Base-by-base conservation (phyloP, 2,329 filamentous ascomycete species). In the Chalaropsis thielavioides region DNA sequence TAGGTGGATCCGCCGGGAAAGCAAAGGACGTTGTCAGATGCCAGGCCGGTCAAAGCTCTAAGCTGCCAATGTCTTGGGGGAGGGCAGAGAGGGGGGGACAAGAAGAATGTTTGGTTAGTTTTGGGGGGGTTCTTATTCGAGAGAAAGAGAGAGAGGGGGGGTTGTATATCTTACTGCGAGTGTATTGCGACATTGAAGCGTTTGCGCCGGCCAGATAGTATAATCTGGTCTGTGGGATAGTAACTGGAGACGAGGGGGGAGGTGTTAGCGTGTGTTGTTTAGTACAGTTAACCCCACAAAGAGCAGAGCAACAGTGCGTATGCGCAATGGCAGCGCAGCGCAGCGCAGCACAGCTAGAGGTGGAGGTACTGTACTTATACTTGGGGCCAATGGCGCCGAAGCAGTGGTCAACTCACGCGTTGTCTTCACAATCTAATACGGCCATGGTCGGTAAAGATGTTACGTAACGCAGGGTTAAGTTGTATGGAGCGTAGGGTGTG, bases 21-120 rank as follows among this genome's bases (percentile, higher is more conserved):
- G 78, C 95, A 96, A 69, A 97, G 81, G 70, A 86, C 77, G 74
- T 92, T 83, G 54, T 84, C 80, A 71, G 89, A 84, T 69, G 90
- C 86, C 31, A 86, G 87, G 74, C 89, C 92, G 72, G 97, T 88
- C 70, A 95, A 86, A 70, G 95, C 92, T 64, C 92, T 89, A 58
- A 99, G 80, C 76, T 94, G 89, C 85, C 88, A 92, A 76, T 94
- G 89, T 69, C 88, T 92, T 38, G 71, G 38, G 66, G 46, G 62
- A 63, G 13, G 27, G 61, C 41, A 27, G 58, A 24, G 64, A 46
- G 41, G 22, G 38, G 31, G 13, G 59, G 40, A 13, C n/a, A n/a
- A n/a, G n/a, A n/a, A n/a, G n/a, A n/a, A n/a, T n/a, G n/a, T n/a
- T n/a, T n/a, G n/a, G n/a, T n/a, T n/a, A n/a, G n/a, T n/a, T n/a